Base-by-base conservation (phyloP, 2,329 filamentous ascomycete species). In the Colletotrichum noveboracense region DNA sequence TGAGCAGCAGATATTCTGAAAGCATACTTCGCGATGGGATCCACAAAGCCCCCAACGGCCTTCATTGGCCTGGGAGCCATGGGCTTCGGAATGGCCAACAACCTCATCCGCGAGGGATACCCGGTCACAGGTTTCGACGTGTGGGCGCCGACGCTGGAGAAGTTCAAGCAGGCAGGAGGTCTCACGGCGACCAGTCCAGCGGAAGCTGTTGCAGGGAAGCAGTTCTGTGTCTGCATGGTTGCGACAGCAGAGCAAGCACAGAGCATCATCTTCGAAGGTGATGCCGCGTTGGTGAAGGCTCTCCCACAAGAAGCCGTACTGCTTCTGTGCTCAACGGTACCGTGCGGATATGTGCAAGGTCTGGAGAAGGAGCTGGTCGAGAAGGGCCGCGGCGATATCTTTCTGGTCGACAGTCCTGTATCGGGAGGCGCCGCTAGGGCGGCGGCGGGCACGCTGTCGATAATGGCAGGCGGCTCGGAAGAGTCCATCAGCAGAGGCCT, bases 21-120 rank as follows among this genome's bases (percentile, higher is more conserved):
- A 55, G n/a, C 38, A 66, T n/a, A 52, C 43, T 52, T 21, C n/a
- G 43, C 43, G 43, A 52, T 66, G 64, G 38, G 64, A n/a, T 66
- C 64, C n/a, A 55, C 64, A 32, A n/a, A 21, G 30, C 64, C 64
- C 0, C 21, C 65, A 6, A 36, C 32, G 7, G 48, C 43, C 78
- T 95, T 95, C 84, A 92, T 94, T 77, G 94, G 94, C 87, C 92
- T 96, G 5, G 94, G 94, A 72, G 94, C 94, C 84, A 95, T 95
- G 94, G 94, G 94, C 81, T 94, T 95, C 82, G 94, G 94, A 81
- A 95, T 96, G 94, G 94, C 94, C 77, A 94, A 91, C 75, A 90
- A 95, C 81, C 90, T 96, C 61, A 87, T 95, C 79, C 91, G 92
- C 78, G 85, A 90, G 77, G 93, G 93, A 74, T 94, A 93, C 83